Conservation (phyloP, 2,329 filamentous ascomycete genomes). For the Rhynchosporium secalis region DNA sequence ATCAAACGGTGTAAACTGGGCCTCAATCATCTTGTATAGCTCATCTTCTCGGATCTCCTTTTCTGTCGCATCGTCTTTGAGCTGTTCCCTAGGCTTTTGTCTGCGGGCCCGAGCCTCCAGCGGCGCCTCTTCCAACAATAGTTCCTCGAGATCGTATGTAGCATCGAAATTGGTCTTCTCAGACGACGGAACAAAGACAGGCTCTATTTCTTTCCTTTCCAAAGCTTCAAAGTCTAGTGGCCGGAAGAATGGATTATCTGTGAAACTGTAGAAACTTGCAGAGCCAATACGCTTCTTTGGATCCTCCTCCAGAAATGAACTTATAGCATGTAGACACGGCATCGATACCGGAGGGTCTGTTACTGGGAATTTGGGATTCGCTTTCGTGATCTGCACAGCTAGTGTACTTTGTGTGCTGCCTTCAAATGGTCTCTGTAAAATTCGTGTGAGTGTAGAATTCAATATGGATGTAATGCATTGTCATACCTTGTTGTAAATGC, state of each 20-base stretch:
- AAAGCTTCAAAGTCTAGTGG: conserved; percentile 80
- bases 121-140: conserved; percentile 90
- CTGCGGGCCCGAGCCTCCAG: conserved; percentile 87
- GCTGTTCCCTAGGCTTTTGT: conserved; percentile 87
- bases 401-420: conserved; percentile 81
- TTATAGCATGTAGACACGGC: conserved; percentile 85
- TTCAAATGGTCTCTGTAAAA: conserved; percentile 79
- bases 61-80: conserved; percentile 92
- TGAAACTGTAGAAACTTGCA: conserved; percentile 79
- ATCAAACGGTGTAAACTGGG: conserved; percentile 91
- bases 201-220: conserved; percentile 83
- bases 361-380: conserved; percentile 83
- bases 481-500: conserved; percentile 93
- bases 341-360: conserved; percentile 89
- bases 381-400: conserved; percentile 76
- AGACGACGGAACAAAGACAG: conserved; percentile 88
- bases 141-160: conserved; percentile 93
- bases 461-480: not conserved
- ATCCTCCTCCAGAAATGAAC: conserved; percentile 78
- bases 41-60: conserved; percentile 95
- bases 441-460: conserved; percentile 15
- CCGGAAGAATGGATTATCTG: conserved; percentile 85
- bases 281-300: conserved; percentile 80
- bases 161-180: conserved; percentile 99
- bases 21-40: conserved; percentile 90